A percentile compares a stretch with the other conserved stretches of the same genome.
phyloP scores from a whole-genome alignment of 176 grass and related monocot genomes.

The Musa acuminata region DNA sequence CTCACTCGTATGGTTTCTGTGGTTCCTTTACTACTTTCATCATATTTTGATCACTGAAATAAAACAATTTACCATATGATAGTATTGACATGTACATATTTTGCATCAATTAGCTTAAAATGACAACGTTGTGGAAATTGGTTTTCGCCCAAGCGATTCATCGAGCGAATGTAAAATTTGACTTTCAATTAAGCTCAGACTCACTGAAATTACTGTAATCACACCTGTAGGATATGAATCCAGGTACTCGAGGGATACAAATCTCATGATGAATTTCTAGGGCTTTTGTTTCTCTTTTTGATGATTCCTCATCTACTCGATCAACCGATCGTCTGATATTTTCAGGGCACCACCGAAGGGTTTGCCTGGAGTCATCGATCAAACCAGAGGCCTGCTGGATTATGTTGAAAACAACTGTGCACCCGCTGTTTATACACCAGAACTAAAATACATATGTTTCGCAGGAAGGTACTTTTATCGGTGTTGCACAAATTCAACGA shows the following conservation, averaged over 20 bases:
- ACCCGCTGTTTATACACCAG: constrained; percentile 74
- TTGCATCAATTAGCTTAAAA: no score
- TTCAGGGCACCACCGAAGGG: constrained; percentile 70
- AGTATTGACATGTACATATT: neutral
- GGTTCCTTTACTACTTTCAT: neutral
- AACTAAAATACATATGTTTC: constrained; percentile 74
- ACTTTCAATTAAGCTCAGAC: neutral
- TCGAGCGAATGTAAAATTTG: neutral
- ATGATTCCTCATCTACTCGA: neutral
- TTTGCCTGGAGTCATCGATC: constrained; percentile 64
- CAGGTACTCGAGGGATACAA: neutral
- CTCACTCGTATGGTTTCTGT: constrained; percentile 55
- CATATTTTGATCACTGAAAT: neutral
- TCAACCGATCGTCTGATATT: neutral
- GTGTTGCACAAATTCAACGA: neutral
- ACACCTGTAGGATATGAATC: neutral
- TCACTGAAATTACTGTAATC: neutral
- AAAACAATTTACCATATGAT: neutral
- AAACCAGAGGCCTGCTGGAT: constrained; percentile 82
- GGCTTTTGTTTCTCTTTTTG: neutral
- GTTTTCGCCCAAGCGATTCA: no score
- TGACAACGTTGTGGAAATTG: neutral
- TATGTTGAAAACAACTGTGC: constrained; percentile 74
- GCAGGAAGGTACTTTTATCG: constrained; percentile 71
- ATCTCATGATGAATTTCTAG: neutral